Evolutionary conservation across 768 basidiomycete species (phyloP), one percentile per base, ranked within the genome.

Genomic region (Podaxis sp.): DNA sequence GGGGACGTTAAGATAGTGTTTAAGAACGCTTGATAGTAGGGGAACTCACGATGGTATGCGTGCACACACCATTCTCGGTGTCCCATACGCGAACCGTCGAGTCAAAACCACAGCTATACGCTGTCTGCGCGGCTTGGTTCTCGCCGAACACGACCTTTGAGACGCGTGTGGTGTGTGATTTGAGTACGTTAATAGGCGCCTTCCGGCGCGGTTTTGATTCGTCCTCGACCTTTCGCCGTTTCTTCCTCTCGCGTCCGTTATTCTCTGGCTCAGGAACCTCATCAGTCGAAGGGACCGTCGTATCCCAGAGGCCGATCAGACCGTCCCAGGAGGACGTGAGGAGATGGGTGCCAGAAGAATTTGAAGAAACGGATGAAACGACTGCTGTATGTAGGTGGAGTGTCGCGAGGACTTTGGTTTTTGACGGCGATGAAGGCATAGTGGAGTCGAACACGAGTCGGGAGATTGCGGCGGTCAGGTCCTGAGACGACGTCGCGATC

Each of bases 61-160:
- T 77, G 63, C 90, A 94, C 4, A 93, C 74, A 2, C 90, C 93
- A 41, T 78, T 82, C 66, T 93, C 90, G 2, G 89, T 79, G 69
- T 97, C 94, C 96, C 96, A 99, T 2, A 81, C 77, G 24, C 94
- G 81, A 4, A 98, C 86, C 0, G 93, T 93, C 29, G 95, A 96
- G 74, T 97, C 96, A 70, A 93, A 93, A 0, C 93, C 91, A 69
- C 88, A 89, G 67, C 91, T 93, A 65, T 87, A 85, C 29, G 88
- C 94, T 68, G 56, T 70, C 38, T 54, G 63, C 63, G 52, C 65
- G 55, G 61, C 59, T 53, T 60, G 74, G 64, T 56, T 69, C 57
- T 43, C 65, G 70, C 55, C 75, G 79, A 75, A 96, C 0, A 84
- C 69, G 3, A 85, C 88, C 38, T 83, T 86, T 4, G 93, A 94